Base-by-base conservation (phyloP, 805 yeast genomes). In the Metschnikowia lunata region DNA sequence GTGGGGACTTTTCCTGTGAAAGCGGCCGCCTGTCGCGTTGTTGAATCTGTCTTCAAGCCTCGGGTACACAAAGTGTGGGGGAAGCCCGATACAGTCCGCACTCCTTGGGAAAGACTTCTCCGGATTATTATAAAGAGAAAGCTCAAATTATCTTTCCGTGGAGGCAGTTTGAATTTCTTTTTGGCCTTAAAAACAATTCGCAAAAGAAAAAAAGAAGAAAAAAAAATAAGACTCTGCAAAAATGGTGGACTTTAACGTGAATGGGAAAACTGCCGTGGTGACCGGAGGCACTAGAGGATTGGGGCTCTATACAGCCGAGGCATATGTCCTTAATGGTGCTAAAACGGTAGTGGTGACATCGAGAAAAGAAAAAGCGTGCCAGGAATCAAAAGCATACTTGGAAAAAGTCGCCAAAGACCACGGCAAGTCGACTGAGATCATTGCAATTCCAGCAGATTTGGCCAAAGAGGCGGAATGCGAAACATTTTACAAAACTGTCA, bases 241-340 rank as follows among this genome's bases (percentile, higher is more conserved):
- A n/a, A 71, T 69, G 75, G 74, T 70, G 27, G 74, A 70, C 47
- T 64, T 62, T 39, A 70, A 70, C 52, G 80, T 79, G 32, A 64
- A 78, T 47, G 86, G 84, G 12, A 83, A 82, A 62, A 72, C 75
- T 8, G 88, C 84, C 0, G 77, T 79, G 6, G 71, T 83, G 48
- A 83, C 90, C 7, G 90, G 89, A 4, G 88, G 89, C 27, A 78
- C 88, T 26, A 69, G 90, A 54, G 91, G 91, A 0, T 76, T 84
- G 38, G 91, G 91, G 0, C 74, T 80, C 35, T 64, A 78, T 57
- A 79, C 83, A 62, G 86, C 87, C 13, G 86, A 81, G 57, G 79
- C 78, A 1, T 70, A 82, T 34, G 74, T 83, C 6, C 60, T 66
- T 37, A 78, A 79, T 45, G 88, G 88, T 1, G 87, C 86, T 4